Evolutionary conservation across 169 alveolate genomes (phyloP).

Genomic region (Amoebophrya sp.): DNA sequence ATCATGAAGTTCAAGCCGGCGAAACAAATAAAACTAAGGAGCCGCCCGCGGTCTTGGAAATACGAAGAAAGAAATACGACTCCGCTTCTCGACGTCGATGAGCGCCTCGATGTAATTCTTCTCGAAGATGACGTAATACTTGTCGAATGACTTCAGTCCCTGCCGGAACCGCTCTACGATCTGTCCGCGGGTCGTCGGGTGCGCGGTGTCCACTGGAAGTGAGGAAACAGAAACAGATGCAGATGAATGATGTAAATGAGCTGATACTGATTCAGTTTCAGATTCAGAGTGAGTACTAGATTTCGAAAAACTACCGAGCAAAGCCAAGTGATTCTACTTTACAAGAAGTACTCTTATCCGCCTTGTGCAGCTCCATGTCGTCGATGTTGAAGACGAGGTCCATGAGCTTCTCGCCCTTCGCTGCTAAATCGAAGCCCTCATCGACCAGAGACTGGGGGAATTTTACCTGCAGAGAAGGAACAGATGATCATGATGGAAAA

Average conservation of each 20-base stretch:
- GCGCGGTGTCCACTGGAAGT: not conserved
- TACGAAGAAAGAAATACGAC: not conserved
- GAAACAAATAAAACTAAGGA: not conserved
- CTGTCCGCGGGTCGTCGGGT: not conserved
- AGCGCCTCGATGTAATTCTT: not conserved
- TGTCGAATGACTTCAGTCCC: not conserved
- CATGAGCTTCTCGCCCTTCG: not conserved
- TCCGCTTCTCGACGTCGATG: not conserved
- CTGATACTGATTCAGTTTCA: not conserved
- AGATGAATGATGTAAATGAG: not conserved
- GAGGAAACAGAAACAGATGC: not conserved
- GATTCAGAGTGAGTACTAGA: not conserved
- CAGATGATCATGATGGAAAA: too few species aligned
- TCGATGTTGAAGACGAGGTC: not conserved
- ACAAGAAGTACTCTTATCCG: not conserved
- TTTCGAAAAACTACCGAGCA: not conserved
- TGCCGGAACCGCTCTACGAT: not conserved
- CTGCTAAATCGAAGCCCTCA: not conserved
- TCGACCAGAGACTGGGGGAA: not conserved
- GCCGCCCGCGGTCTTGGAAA: too few species aligned
- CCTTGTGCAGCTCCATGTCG: not conserved
- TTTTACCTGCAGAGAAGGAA: not conserved
- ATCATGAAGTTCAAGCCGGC: not conserved
- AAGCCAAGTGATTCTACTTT: too few species aligned
- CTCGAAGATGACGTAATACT: not conserved